Evolutionary conservation across 352 stramenopile genomes (phyloP), one percentile per base, ranked within the genome.

Genomic region (Phytophthora melonis): DNA sequence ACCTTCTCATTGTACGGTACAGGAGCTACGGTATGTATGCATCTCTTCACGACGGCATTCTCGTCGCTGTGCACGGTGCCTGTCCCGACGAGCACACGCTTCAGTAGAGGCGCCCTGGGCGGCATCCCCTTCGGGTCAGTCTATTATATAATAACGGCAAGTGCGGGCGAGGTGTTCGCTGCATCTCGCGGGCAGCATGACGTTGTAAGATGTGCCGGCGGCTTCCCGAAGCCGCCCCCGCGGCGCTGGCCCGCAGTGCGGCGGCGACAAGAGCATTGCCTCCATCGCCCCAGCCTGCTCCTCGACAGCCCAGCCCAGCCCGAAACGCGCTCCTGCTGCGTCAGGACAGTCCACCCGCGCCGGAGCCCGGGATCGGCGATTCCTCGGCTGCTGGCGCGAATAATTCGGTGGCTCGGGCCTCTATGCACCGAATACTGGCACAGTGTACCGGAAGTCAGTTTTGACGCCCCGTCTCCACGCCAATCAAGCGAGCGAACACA

Each of bases 341-440:
- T 16, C 23, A 39, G 66, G 57, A 61, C 47, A 49, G 58, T 72
- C 65, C 65, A 56, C 36, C 18, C 27, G 27, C 58, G 11, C 21
- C 9, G 27, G 27, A 69, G 59, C 60, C 23, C 32, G 43, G 54
- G 67, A 74, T 74, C 49, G 60, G 67, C 67, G 60, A 65, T 74
- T 54, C 58, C 59, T 47, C 68, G 58, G 59, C 41, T 39, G 27
- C 58, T 21, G 32, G 39, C 58, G 58, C 49, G 16, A 55, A 55
- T 43, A 43, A 43, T 43, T 43, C 36, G 36, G 49, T 30, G 5
- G 36, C 43, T 66, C 21, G 43, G 57, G 47, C 19, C 18, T 43
- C 11, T 1, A 39, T 18, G 36, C 60, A 67, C 47, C 49, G 60
- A 60, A 18, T 18, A 43, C 11, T 43, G 36, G 11, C 11, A 13